Conservation (phyloP, 768 basidiomycete species). For the Tricholoma flavovirens region DNA sequence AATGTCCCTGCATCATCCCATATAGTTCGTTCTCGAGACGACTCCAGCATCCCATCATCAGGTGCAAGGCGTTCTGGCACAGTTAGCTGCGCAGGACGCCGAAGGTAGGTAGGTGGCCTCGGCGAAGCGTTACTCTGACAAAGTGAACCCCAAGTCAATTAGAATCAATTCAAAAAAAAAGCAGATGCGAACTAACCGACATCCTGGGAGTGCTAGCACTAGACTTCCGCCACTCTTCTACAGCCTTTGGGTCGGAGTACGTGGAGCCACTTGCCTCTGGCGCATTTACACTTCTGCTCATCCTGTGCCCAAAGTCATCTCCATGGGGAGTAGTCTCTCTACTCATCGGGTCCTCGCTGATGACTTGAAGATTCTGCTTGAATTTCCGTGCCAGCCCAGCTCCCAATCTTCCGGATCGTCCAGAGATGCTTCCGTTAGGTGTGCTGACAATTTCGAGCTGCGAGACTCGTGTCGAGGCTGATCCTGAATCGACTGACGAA, state of each 20-base stretch:
- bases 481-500: constrained; percentile 18
- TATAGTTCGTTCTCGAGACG: background rate
- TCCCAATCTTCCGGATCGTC: constrained; percentile 17
- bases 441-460: constrained; percentile 28
- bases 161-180: background rate
- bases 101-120: background rate
- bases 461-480: constrained; percentile 28
- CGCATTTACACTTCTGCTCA: constrained; percentile 4
- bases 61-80: constrained; percentile 15
- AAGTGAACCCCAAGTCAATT: background rate
- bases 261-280: background rate
- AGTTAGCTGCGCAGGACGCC: constrained; percentile 16
- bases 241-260: constrained; percentile 12
- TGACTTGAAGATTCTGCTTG: constrained; percentile 30
- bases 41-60: background rate
- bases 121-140: background rate
- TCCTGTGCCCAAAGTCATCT: background rate
- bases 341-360: constrained; percentile 35
- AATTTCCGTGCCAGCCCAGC: constrained; percentile 11
- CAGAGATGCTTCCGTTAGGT: constrained; percentile 15
- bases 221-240: constrained; percentile 18
- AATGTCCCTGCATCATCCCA: background rate
- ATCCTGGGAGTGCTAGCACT: constrained; percentile 9
- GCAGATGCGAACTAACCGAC: constrained; percentile 5
- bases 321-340: constrained; percentile 20